phyloP scores from a whole-genome alignment of 306 rosid species.

The Quercus dentata region DNA sequence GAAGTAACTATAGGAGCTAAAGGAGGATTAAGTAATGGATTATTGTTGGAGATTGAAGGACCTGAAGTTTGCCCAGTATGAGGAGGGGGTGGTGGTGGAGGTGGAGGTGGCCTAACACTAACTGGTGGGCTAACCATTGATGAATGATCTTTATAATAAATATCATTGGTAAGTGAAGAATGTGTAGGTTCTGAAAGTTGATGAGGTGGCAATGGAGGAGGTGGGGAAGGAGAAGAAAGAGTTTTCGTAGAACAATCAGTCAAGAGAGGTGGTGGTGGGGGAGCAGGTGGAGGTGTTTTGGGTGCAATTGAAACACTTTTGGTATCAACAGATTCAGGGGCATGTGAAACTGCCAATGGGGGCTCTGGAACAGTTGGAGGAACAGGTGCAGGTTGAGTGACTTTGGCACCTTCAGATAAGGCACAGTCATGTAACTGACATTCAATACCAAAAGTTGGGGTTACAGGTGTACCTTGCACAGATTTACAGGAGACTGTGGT shows the following conservation, averaged over 20 bases:
- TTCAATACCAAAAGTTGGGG: constrained; percentile 22
- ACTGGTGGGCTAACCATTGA: constrained; percentile 22
- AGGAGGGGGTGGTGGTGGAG: constrained; percentile 35
- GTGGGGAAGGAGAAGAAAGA: constrained; percentile 37
- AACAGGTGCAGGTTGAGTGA: constrained; percentile 1
- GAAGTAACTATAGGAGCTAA: background rate
- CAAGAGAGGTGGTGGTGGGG: constrained; percentile 21
- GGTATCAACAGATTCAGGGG: constrained; percentile 30
- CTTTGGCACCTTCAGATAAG: constrained; percentile 6
- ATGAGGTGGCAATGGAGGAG: constrained; percentile 20
- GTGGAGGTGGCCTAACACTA: constrained; percentile 18
- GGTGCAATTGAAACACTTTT: constrained; percentile 41
- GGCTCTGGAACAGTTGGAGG: constrained; percentile 17
- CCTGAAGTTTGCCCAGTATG: background rate
- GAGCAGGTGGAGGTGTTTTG: constrained; percentile 32
- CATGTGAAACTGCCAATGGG: constrained; percentile 3
- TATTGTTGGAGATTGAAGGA: background rate
- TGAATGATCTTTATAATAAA: constrained; percentile 32
- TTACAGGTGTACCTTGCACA: constrained; percentile 9
- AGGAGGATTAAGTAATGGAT: background rate
- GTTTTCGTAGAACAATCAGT: constrained; percentile 15
- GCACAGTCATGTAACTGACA: constrained; percentile 7
- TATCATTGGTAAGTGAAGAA: constrained; percentile 20
- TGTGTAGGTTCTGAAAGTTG: constrained; percentile 19
- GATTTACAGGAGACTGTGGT: constrained; percentile 19